phyloP scores from a whole-genome alignment of 2,329 filamentous ascomycete genomes.

The Botrytis sinoallii region DNA sequence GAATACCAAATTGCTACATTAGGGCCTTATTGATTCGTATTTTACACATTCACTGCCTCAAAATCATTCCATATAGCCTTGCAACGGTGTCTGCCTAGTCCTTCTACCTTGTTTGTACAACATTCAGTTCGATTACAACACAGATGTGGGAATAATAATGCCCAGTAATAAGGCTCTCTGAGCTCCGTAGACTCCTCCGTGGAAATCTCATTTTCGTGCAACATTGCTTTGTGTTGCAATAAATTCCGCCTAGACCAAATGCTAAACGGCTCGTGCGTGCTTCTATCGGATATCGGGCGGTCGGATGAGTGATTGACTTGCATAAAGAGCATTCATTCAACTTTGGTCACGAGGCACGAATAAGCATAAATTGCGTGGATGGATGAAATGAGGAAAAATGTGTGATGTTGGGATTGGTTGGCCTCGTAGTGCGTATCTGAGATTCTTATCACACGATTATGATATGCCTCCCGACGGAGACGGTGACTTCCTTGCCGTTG shows the following conservation, averaged over 20 bases:
- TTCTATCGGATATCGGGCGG: not conserved
- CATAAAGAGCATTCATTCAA: not conserved
- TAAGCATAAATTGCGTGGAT: not conserved
- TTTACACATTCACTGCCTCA: not conserved
- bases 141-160: not conserved
- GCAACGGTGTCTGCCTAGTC: not conserved
- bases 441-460: slow-evolving; percentile 4
- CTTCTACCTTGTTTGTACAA: not conserved
- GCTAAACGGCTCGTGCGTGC: not conserved
- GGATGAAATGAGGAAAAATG: not conserved
- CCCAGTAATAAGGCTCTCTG: not conserved
- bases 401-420: not conserved
- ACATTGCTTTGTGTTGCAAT: not conserved
- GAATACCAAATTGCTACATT: not conserved
- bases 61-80: not conserved
- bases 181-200: not conserved
- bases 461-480: not conserved
- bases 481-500: not conserved
- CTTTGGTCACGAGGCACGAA: not conserved
- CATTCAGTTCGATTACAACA: not conserved
- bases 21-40: slow-evolving; percentile 8
- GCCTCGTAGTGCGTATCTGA: not conserved
- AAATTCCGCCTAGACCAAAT: not conserved
- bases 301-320: not conserved
- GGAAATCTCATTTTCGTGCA: not conserved